Conservation (phyloP, 495 filamentous ascomycete species). For the Hyphodiscus hymeniophilus region DNA sequence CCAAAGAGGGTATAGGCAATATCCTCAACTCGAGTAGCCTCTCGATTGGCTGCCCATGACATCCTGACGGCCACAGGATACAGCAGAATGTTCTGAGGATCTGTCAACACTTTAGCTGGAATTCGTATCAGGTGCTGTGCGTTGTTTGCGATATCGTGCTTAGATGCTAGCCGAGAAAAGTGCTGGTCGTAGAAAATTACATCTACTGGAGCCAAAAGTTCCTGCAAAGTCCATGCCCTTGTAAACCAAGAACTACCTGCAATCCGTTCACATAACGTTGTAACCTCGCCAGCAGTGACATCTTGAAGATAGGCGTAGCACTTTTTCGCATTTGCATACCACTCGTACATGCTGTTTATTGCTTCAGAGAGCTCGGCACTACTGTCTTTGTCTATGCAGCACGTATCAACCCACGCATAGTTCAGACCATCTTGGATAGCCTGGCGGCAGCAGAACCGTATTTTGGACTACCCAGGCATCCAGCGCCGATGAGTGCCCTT, state of each 20-base stretch:
- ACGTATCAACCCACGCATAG: constrained; percentile 32
- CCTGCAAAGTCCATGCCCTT: too few species aligned
- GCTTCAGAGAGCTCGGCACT: constrained; percentile 28
- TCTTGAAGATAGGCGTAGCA: constrained; percentile 21
- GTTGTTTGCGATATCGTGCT: too few species aligned
- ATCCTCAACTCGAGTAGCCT: constrained; percentile 28
- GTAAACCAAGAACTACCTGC: too few species aligned
- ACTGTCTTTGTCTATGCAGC: constrained; percentile 19
- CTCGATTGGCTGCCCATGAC: constrained; percentile 26
- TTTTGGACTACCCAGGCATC: not conserved
- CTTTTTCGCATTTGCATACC: not conserved
- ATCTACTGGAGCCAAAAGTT: not conserved
- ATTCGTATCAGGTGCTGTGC: too few species aligned
- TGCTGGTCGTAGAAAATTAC: not conserved
- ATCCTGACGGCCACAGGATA: constrained; percentile 12
- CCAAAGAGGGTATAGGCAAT: constrained; percentile 23
- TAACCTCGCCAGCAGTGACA: not conserved
- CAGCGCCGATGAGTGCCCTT: not conserved
- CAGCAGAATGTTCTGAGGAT: too few species aligned
- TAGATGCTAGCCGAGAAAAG: too few species aligned
- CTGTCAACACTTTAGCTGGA: too few species aligned
- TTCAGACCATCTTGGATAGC: constrained; percentile 12
- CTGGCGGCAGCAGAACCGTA: constrained; percentile 18
- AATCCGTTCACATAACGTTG: too few species aligned
- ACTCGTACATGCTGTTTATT: constrained; percentile 30